phyloP scores from a whole-genome alignment of 2,329 filamentous ascomycete genomes.

The Cladosporium sp. region DNA sequence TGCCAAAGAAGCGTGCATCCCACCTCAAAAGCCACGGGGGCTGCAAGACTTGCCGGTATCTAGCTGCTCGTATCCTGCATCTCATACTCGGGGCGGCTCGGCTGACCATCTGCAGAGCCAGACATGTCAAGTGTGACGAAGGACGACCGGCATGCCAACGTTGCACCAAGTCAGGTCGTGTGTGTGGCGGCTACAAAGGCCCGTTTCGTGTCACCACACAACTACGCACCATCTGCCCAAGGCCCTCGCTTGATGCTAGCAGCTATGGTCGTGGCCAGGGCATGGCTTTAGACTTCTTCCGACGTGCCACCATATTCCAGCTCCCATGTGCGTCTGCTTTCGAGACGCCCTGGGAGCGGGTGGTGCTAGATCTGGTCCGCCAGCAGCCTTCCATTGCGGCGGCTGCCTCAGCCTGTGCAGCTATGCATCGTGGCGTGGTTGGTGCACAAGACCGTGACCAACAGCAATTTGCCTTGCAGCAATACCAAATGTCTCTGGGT shows the following conservation, averaged over 20 bases:
- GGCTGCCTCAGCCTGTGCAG: not conserved
- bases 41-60: conserved; percentile 1
- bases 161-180: not conserved
- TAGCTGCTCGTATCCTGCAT: too few relatives aligned
- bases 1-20: not conserved
- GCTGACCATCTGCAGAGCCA: not conserved
- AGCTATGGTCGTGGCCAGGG: not conserved
- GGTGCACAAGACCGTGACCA: not conserved
- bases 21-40: not conserved
- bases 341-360: not conserved
- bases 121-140: conserved; percentile 1
- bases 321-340: not conserved
- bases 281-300: not conserved
- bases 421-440: not conserved
- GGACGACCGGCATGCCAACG: not conserved
- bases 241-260: not conserved
- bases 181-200: not conserved
- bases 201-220: not conserved
- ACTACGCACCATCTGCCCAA: not conserved
- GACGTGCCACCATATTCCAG: not conserved
- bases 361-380: not conserved
- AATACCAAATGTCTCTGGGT: not conserved
- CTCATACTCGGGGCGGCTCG: too few relatives aligned
- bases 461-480: not conserved
- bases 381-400: not conserved